Evolutionary conservation across 495 filamentous ascomycete species (phyloP).

Genomic region (Penicillium simplicissimum): DNA sequence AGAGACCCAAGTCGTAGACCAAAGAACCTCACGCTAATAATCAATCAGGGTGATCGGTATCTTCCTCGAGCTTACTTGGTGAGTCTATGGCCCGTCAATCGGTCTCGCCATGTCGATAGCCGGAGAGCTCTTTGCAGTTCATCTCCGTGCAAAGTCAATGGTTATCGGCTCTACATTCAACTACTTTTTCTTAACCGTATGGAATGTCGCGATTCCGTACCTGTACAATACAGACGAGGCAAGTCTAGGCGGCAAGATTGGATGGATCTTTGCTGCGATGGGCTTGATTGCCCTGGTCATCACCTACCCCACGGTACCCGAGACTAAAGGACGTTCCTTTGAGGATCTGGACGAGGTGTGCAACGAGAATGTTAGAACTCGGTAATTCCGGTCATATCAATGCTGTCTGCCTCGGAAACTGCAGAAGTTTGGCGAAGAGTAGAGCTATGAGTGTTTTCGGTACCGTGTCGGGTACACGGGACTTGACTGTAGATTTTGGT

Average conservation of each 20-base stretch:
- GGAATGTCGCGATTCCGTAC: constrained; percentile 28
- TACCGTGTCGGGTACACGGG: background rate
- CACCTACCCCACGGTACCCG: constrained; percentile 28
- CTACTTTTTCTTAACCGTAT: constrained; percentile 23
- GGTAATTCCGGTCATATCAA: constrained; percentile 15
- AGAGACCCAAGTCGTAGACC: too few species aligned
- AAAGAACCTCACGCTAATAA: too few species aligned
- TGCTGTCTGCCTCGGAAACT: constrained; percentile 6
- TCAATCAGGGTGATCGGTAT: constrained; percentile 14
- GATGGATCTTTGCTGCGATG: constrained; percentile 27
- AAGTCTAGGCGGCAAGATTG: constrained; percentile 29
- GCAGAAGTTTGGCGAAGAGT: background rate
- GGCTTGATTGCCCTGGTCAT: constrained; percentile 6
- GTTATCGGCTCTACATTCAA: constrained; percentile 29
- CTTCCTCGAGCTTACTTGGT: constrained; percentile 22
- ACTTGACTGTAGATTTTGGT: background rate
- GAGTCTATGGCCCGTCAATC: constrained; percentile 23
- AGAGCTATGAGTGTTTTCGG: background rate
- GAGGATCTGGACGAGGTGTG: constrained; percentile 31
- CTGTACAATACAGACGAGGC: constrained; percentile 31
- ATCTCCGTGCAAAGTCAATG: constrained; percentile 30
- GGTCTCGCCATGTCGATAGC: constrained; percentile 27
- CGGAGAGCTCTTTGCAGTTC: constrained; percentile 28
- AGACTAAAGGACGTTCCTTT: constrained; percentile 29
- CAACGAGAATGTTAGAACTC: constrained; percentile 6